Conservation (phyloP, 2,329 filamentous ascomycete species). For the Anthostomella pinea region DNA sequence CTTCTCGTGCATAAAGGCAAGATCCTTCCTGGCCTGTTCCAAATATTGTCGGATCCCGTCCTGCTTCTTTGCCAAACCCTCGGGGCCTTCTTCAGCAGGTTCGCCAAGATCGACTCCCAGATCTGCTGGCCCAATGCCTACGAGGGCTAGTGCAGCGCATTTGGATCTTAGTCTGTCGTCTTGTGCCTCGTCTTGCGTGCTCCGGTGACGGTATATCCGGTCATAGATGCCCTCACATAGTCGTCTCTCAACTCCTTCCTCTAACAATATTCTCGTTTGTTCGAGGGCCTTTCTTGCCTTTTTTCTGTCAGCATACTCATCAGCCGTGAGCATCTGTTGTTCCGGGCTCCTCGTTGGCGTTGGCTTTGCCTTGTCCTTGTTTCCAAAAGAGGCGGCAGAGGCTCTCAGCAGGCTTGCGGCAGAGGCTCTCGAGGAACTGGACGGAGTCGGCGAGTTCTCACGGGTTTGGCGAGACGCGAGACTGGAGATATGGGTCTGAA, state of each 20-base stretch:
- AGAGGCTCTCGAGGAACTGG: slow-evolving; percentile 54
- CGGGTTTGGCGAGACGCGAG: slow-evolving; percentile 73
- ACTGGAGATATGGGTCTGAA: slow-evolving; percentile 81
- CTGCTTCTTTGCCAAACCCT: slow-evolving; percentile 56
- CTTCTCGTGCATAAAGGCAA: slow-evolving; percentile 81
- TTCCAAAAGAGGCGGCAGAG: slow-evolving; percentile 53
- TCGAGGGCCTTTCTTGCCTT: slow-evolving; percentile 76
- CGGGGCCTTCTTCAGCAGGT: slow-evolving; percentile 50
- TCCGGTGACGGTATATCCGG: slow-evolving; percentile 86
- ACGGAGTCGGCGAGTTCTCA: slow-evolving; percentile 55
- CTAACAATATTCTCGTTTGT: slow-evolving; percentile 70
- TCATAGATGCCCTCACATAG: slow-evolving; percentile 83
- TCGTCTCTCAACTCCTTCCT: slow-evolving; percentile 87
- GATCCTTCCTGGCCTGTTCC: slow-evolving; percentile 64
- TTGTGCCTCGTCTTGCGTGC: slow-evolving; percentile 88
- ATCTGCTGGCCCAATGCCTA: slow-evolving; percentile 85
- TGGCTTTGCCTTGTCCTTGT: slow-evolving; percentile 48
- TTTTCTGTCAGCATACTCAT: slow-evolving; percentile 79
- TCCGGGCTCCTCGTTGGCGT: slow-evolving; percentile 43
- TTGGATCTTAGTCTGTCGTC: slow-evolving; percentile 94
- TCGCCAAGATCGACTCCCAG: slow-evolving; percentile 73
- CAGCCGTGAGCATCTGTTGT: slow-evolving; percentile 87
- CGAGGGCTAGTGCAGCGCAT: slow-evolving; percentile 83
- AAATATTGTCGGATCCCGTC: slow-evolving; percentile 72
- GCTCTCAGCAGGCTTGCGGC: slow-evolving; percentile 55